Evolutionary conservation across 176 grass and related monocot genomes (phyloP).

Genomic region (Avena eriantha): DNA sequence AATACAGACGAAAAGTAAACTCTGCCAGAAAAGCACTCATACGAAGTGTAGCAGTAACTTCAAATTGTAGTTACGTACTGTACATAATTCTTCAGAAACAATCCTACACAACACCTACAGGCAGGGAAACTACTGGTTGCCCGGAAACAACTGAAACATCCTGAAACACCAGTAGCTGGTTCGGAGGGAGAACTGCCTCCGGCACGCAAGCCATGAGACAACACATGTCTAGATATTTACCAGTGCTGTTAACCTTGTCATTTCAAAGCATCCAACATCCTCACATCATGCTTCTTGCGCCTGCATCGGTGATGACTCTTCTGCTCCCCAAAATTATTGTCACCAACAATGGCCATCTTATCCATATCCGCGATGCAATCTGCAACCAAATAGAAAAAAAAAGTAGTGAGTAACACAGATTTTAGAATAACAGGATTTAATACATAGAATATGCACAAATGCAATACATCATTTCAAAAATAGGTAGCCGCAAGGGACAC

Average conservation of each 20-base stretch:
- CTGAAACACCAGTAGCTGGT: not conserved
- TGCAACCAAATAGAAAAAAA: conserved; percentile 7
- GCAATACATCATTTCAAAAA: conserved; percentile 6
- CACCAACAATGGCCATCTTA: conserved; percentile 58
- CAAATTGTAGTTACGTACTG: not conserved
- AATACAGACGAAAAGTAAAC: not conserved
- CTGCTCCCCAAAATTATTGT: conserved; percentile 75
- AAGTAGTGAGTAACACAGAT: conserved; percentile 14
- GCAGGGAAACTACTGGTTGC: not conserved
- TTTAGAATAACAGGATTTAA: conserved; percentile 10
- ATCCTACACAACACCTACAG: not conserved
- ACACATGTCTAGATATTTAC: not conserved
- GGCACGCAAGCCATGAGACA: not conserved
- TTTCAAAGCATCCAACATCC: conserved; percentile 58
- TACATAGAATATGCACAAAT: not conserved
- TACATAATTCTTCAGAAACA: not conserved
- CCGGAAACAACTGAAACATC: not conserved
- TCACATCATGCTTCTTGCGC: conserved; percentile 74
- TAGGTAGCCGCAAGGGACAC: not conserved
- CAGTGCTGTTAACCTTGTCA: conserved; percentile 14
- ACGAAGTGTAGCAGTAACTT: not conserved
- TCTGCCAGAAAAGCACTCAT: not conserved
- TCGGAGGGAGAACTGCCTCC: not conserved
- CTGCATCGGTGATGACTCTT: conserved; percentile 73
- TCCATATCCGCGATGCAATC: conserved; percentile 53